Percentiles rank a stretch among this genome's conserved stretches.
phyloP scores from a whole-genome alignment of 2,329 filamentous ascomycete genomes.

The Fusarium coicis region DNA sequence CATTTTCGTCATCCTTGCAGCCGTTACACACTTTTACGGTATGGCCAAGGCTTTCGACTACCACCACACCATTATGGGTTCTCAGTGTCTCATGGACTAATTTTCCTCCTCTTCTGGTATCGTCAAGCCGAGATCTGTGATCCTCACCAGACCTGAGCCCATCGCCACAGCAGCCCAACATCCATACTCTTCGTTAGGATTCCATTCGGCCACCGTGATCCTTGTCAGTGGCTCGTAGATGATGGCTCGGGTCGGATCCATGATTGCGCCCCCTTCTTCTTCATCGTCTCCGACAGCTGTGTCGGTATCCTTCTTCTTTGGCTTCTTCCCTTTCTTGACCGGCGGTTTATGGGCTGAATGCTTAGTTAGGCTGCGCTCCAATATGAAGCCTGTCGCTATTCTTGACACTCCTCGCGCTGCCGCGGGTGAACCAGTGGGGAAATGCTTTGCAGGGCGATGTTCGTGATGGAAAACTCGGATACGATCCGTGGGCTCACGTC shows the following conservation, averaged over 20 bases:
- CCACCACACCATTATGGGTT: conserved; percentile 72
- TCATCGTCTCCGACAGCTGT: conserved; percentile 48
- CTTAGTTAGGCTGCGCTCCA: conserved; percentile 61
- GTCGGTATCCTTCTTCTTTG: conserved; percentile 51
- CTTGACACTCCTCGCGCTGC: conserved; percentile 59
- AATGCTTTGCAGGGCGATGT: conserved; percentile 53
- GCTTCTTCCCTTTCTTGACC: conserved; percentile 51
- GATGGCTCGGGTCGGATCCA: conserved; percentile 56
- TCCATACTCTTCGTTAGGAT: conserved; percentile 72
- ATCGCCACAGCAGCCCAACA: conserved; percentile 75
- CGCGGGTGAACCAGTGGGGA: conserved; percentile 44
- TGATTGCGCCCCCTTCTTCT: conserved; percentile 46
- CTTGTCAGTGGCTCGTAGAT: conserved; percentile 72
- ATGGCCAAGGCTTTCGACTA: conserved; percentile 88
- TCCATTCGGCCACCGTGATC: conserved; percentile 73
- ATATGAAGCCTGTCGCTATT: conserved; percentile 62
- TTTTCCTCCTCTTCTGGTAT: conserved; percentile 33
- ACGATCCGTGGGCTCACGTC: conserved; percentile 49
- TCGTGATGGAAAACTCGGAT: conserved; percentile 64
- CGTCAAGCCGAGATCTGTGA: conserved; percentile 73
- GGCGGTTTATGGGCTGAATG: conserved; percentile 54
- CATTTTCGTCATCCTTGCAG: conserved; percentile 85
- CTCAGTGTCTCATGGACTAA: conserved; percentile 55
- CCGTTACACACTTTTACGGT: conserved; percentile 81
- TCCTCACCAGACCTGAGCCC: conserved; percentile 72